A percentile compares a stretch with the other conserved stretches of the same genome.
These are phyloP conservation scores for Myriosclerotinia scirpicola DNA, from an alignment of 2,329 filamentous ascomycete species.

Conservation along the genomic window DNA sequence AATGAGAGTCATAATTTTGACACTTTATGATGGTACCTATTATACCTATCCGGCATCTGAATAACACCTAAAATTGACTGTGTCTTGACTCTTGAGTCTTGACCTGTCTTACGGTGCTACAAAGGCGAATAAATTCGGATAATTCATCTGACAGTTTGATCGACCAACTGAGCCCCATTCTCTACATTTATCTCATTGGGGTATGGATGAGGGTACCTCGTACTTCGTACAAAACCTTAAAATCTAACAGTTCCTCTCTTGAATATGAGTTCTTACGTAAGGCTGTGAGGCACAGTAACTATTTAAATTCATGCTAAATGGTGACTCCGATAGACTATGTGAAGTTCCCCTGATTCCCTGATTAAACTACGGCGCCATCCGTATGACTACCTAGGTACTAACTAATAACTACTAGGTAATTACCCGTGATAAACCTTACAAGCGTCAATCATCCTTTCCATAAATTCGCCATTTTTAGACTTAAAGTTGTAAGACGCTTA, in stretches of 20 bases:
- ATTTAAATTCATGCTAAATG: neutral
- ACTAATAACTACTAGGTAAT: no score
- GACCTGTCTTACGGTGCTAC: neutral
- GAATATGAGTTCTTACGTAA: neutral
- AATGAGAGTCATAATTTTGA: neutral
- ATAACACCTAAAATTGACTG: neutral
- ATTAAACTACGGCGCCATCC: constrained; percentile 13
- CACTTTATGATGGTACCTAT: neutral
- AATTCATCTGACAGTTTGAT: neutral
- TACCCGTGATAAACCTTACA: constrained; percentile 2
- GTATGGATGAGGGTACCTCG: no score
- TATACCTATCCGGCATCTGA: neutral
- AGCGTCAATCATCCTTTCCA: neutral
- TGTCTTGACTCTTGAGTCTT: neutral
- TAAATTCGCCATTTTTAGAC: constrained; percentile 16
- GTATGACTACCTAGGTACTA: neutral
- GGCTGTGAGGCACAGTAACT: no score
- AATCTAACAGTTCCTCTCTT: neutral
- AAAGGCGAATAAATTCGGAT: neutral
- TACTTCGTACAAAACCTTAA: neutral
- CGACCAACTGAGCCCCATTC: neutral
- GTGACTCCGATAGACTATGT: neutral
- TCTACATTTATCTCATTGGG: no score
- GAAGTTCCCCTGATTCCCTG: constrained; percentile 9
- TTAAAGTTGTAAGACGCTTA: neutral